A percentile compares a stretch with the other conserved stretches of the same genome.
phyloP scores from a whole-genome alignment of 495 filamentous ascomycete species.

The Lasiosphaeris hirsuta region DNA sequence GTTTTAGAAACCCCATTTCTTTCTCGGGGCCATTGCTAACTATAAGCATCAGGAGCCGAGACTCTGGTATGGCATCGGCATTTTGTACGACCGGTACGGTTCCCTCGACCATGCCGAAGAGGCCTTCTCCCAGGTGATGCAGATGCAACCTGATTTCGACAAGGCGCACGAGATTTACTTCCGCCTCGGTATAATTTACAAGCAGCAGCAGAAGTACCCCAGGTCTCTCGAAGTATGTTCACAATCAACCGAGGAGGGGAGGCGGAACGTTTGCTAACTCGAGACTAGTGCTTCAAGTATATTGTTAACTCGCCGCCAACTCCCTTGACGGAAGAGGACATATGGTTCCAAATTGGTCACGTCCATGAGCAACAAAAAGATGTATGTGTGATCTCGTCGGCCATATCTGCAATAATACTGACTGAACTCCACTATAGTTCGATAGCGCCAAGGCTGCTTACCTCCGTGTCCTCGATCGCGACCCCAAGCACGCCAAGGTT shows the following conservation, averaged over 20 bases:
- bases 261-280: constrained; percentile 24
- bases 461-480: constrained; percentile 85
- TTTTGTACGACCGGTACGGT: constrained; percentile 94
- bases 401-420: constrained; percentile 22
- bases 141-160: constrained; percentile 96
- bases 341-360: constrained; percentile 99
- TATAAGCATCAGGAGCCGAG: constrained; percentile 76
- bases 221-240: constrained; percentile 80
- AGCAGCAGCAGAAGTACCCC: constrained; percentile 92
- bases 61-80: constrained; percentile 98
- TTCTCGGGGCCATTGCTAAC: neutral
- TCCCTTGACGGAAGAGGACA: constrained; percentile 94
- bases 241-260: constrained; percentile 9
- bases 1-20: constrained; percentile 12
- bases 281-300: constrained; percentile 86
- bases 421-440: constrained; percentile 57
- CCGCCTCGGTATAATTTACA: constrained; percentile 97
- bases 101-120: constrained; percentile 98
- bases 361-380: constrained; percentile 99
- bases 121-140: constrained; percentile 98
- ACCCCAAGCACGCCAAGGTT: constrained; percentile 96
- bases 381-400: constrained; percentile 52
- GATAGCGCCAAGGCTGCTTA: constrained; percentile 90
- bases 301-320: constrained; percentile 91
- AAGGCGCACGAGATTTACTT: constrained; percentile 99